Evolutionary conservation across 2,329 filamentous ascomycete genomes (phyloP), one percentile per base, ranked within the genome.

Genomic region (Curvularia sp.): DNA sequence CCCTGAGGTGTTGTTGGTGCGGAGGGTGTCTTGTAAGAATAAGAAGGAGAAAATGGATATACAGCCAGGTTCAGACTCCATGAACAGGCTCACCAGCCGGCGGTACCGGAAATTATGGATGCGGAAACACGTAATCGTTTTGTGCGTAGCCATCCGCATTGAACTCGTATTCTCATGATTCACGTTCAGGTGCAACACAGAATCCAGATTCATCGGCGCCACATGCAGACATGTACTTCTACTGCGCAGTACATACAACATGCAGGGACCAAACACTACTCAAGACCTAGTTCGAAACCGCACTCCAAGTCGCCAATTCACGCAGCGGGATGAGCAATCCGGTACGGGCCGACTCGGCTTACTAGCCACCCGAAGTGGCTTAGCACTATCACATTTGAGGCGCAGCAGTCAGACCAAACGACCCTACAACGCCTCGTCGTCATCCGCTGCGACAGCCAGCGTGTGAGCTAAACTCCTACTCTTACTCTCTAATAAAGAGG

Each of bases 311-410:
- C 33, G 33, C 33, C 33, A n/a, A n/a, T 12, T 13, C 33, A 38
- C 13, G 7, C 15, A 38, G 4, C 33, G 33, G 13, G 33, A 38
- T 4, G 15, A n/a, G 33, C 5, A 13, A 26, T 50, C 46, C 26
- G 39, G 48, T 47, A 44, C 56, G 59, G 59, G 43, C 59, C 59
- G 59, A 53, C 50, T 60, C 51, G 43, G 48, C 28, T 30, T 31
- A 54, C 53, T 49, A 57, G 48, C 50, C 53, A 43, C 46, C 49
- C 47, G 50, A 46, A 62, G 63, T 46, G 64, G 63, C 65, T 66
- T 62, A 65, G 50, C 41, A 57, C 7, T 54, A 60, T 62, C 58
- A 41, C 20, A 22, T 42, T 43, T 41, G 48, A 49, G 44, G 41
- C 51, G 60, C 54, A 49, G 38, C 54, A 20, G n/a, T 18, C 46